Percentiles rank a stretch among this genome's conserved stretches.
These are phyloP conservation scores for Pythium aristosporum DNA, from an alignment of 352 stramenopile species.

Conservation along the genomic window DNA sequence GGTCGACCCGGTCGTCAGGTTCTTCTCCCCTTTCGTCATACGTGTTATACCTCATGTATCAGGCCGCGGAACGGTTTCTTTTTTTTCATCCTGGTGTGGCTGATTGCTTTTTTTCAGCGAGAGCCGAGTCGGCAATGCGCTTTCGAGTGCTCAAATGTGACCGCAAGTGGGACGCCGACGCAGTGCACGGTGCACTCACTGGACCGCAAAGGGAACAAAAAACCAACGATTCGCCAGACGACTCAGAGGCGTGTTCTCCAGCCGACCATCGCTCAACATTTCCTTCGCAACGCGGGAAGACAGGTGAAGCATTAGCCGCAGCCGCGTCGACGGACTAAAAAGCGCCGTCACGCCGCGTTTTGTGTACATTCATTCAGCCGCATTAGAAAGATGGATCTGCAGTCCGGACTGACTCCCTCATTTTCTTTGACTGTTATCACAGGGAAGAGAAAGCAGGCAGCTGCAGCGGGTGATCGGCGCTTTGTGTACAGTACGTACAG, in stretches of 20 bases:
- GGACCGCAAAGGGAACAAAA: slow-evolving; percentile 8
- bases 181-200: neutral
- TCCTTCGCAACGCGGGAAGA: slow-evolving; percentile 1
- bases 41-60: too few relatives aligned
- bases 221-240: slow-evolving; percentile 1
- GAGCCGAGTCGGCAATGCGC: slow-evolving; percentile 5
- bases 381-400: too few relatives aligned
- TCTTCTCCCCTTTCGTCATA: neutral
- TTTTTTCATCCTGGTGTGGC: neutral
- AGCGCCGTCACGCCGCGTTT: too few relatives aligned
- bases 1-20: neutral
- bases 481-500: slow-evolving; percentile 1
- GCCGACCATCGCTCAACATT: neutral
- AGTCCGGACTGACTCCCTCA: too few relatives aligned
- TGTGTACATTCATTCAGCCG: too few relatives aligned
- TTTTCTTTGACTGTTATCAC: too few relatives aligned
- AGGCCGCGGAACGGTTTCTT: neutral
- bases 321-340: neutral
- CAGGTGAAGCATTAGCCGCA: neutral
- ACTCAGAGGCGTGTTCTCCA: slow-evolving; percentile 7
- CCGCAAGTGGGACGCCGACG: slow-evolving; percentile 8
- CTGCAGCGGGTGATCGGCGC: neutral
- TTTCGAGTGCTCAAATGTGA: slow-evolving; percentile 20
- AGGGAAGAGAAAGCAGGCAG: too few relatives aligned
- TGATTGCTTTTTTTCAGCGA: neutral